Base-by-base conservation (phyloP, 192 early-diverging fungal species). In the Linderina pennispora region DNA sequence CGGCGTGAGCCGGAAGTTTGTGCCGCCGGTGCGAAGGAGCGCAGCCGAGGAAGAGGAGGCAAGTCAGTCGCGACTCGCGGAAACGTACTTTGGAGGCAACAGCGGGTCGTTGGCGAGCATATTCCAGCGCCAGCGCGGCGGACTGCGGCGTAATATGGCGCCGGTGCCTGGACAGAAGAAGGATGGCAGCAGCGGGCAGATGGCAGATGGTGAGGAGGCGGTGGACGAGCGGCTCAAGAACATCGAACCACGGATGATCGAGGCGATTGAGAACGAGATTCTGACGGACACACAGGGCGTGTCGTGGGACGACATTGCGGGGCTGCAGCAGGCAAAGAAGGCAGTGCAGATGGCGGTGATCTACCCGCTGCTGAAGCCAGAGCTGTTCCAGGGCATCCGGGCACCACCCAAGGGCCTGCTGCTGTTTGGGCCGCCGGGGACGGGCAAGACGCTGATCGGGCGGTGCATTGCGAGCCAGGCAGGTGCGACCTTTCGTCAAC, bases 191-290 rank as follows among this genome's bases (percentile, higher is more conserved):
- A 5, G 11, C 6, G 9, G 45, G 38, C 23, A 17, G 8, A 5
- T 19, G 33, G 17, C 34, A 6, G 14, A 22, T 3, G 58, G 57
- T 4, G 40, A 38, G 1, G 67, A 68, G 9, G 63, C 45, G 13
- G 47, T 75, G 0, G 89, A 91, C 43, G 87, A 89, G 28, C 76
- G 88, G 11, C 55, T 95, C 16, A 74, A 72, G 34, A 93, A 95
- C 58, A 81, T 95, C 21, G 91, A 94, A 4, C 87, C 90, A 18
- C 70, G 77, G 25, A 88, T 96, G 88, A 60, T 91, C 14, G 90
- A 96, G 55, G 81, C 80, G 53, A 90, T 96, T 41, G 79, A 81
- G 51, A 94, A 89, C 60, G 92, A 96, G 72, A 87, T 95, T 36
- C 74, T 95, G 59, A 81, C 81, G 4, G 63, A 55, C 1, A 39